A percentile compares a stretch with the other conserved stretches of the same genome.
Evolutionary conservation across 2,329 filamentous ascomycete species (phyloP).

Genomic region (Alternaria rosae): DNA sequence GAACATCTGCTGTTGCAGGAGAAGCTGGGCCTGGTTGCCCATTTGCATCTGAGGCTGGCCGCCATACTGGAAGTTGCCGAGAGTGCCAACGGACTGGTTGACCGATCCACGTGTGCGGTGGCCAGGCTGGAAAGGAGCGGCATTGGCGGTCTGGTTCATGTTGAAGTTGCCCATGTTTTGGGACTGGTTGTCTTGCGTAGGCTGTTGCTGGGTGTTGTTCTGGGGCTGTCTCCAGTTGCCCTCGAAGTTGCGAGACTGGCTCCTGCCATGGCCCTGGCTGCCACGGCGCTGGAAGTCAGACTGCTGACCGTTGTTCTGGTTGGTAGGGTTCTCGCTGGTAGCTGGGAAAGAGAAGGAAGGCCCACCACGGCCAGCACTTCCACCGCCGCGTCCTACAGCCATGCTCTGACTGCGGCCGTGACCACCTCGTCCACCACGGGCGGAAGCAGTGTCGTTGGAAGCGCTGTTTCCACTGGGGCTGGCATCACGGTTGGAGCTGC

Average conservation of each 20-base stretch:
- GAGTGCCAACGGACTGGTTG: constrained; percentile 79
- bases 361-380: constrained; percentile 67
- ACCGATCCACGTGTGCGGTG: constrained; percentile 87
- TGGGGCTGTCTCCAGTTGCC: constrained; percentile 95
- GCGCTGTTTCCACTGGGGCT: constrained; percentile 61
- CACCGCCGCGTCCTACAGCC: constrained; percentile 75
- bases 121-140: constrained; percentile 84
- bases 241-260: constrained; percentile 92
- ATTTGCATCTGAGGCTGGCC: constrained; percentile 81
- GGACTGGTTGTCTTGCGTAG: constrained; percentile 56
- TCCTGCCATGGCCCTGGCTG: constrained; percentile 80
- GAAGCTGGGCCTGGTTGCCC: constrained; percentile 78
- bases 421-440: constrained; percentile 61
- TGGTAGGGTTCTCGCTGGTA: constrained; percentile 57
- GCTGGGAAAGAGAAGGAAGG: constrained; percentile 75
- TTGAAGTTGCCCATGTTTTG: constrained; percentile 68
- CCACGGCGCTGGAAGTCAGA: constrained; percentile 78
- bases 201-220: constrained; percentile 54
- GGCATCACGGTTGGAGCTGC: constrained; percentile 61
- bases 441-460: constrained; percentile 38
- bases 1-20: constrained; percentile 84
- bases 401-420: constrained; percentile 87
- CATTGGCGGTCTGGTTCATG: constrained; percentile 74
- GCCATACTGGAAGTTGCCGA: constrained; percentile 89
- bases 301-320: constrained; percentile 54